Base-by-base conservation (phyloP, 768 basidiomycete genomes). In the Leccinum boreale region DNA sequence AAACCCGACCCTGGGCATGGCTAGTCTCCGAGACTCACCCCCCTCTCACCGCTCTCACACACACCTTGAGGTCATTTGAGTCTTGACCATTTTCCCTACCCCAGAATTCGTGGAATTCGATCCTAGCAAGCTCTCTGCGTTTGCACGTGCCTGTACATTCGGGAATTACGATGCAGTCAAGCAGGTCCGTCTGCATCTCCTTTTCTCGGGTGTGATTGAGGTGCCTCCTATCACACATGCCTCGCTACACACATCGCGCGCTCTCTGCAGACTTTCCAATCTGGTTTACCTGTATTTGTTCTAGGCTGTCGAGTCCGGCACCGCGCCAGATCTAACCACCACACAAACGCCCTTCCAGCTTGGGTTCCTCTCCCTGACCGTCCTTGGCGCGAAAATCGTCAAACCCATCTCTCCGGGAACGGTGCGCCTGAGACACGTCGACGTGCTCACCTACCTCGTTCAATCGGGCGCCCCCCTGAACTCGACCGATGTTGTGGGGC, bases 341-440 rank as follows among this genome's bases (percentile, higher is more conserved):
- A 73, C 75, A 0, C 77, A 83, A 65, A 80, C 81, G 0, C 66
- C 75, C 2, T 80, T 74, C 60, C 64, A 74, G 48, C 71, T 76
- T 7, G 75, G 81, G 1, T 82, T 80, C 54, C 72, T 78, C 5
- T 59, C 77, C 0, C 57, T 80, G 5, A 52, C 74, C 42, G 67
- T 79, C 48, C 63, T 73, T 1, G 82, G 81, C 3, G 75, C 79
- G 0, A 75, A 79, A 56, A 72, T 76, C 3, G 60, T 78, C 42
- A 19, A 17, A 4, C 52, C 62, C 19, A 14, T 39, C 5, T 44
- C 67, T 5, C 58, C 62, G 2, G 62, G 52, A 15, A 17, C 2
- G 17, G 9, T 14, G 8, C 59, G 56, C 3, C 53, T 68, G 36
- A 62, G 67, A 47, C 72, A 78, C 57, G 42, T 64, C 17, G 77